A percentile compares a stretch with the other conserved stretches of the same genome.
phyloP scores from a whole-genome alignment of 2,329 filamentous ascomycete species.

The Aspergillus amoenus region DNA sequence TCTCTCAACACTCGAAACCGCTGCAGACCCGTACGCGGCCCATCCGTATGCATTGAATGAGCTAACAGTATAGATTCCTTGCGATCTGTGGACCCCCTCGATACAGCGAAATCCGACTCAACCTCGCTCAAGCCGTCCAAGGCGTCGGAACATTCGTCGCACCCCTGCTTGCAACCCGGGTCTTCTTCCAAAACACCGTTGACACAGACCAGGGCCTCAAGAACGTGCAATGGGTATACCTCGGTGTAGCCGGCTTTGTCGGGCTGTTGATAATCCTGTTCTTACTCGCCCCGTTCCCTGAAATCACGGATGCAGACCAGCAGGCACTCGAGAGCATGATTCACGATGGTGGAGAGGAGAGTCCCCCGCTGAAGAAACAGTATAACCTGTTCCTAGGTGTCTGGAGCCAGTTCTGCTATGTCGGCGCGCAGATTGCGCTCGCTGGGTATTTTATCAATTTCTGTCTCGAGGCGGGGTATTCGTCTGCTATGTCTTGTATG shows the following conservation, averaged over 20 bases:
- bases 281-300: not conserved
- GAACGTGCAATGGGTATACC: slow-evolving; percentile 10
- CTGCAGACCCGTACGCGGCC: too few species aligned
- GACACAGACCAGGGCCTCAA: not conserved
- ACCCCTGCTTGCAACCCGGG: too few species aligned
- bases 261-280: not conserved
- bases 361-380: not conserved
- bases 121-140: too few species aligned
- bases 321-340: slow-evolving; percentile 4
- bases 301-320: not conserved
- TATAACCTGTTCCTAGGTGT: slow-evolving; percentile 2
- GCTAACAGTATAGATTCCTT: too few species aligned
- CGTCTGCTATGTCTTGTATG: not conserved
- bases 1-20: too few species aligned
- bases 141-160: too few species aligned
- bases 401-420: slow-evolving; percentile 5
- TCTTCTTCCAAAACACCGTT: too few species aligned
- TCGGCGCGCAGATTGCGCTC: not conserved
- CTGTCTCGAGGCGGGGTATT: not conserved
- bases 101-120: too few species aligned
- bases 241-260: not conserved
- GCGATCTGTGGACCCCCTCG: too few species aligned
- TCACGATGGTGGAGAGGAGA: not conserved
- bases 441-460: slow-evolving; percentile 9
- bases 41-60: too few species aligned